Percentiles rank a stretch among this genome's conserved stretches.
phyloP scores from a whole-genome alignment of 2,329 filamentous ascomycete species.

The Cyphellophora attinorum region DNA sequence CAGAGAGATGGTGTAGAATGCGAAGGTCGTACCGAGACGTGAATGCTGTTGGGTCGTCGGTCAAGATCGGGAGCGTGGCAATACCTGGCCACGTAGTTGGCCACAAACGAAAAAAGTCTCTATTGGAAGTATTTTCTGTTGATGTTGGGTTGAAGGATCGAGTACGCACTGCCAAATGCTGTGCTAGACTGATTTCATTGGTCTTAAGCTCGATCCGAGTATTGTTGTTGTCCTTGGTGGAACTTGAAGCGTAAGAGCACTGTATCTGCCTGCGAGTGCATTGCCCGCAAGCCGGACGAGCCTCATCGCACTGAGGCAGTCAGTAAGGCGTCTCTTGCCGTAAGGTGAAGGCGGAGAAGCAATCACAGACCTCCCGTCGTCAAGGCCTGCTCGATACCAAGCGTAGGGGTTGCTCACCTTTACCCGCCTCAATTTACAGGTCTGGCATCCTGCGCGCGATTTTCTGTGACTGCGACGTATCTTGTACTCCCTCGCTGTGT shows the following conservation, averaged over 20 bases:
- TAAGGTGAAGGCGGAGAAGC: background rate
- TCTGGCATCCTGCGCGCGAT: slow-evolving; percentile 25
- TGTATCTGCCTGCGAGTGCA: background rate
- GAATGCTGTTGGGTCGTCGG: background rate
- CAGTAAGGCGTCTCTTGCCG: too few relatives aligned
- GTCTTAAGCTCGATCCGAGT: background rate
- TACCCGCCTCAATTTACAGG: slow-evolving; percentile 26
- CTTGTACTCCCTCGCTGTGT: background rate
- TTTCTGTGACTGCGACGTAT: slow-evolving; percentile 12
- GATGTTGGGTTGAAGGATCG: too few relatives aligned
- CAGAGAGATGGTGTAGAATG: background rate
- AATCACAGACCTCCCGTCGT: slow-evolving; percentile 1
- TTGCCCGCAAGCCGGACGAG: slow-evolving; percentile 19
- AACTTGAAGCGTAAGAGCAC: background rate
- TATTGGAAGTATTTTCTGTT: too few relatives aligned
- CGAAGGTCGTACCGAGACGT: background rate
- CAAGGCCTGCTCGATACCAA: background rate
- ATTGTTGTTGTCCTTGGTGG: background rate
- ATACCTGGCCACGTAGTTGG: background rate
- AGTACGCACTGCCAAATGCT: too few relatives aligned
- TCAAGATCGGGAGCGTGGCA: background rate
- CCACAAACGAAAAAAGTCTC: too few relatives aligned
- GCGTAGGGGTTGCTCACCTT: slow-evolving; percentile 19
- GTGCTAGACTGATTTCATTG: background rate
- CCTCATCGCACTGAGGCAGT: slow-evolving; percentile 24